phyloP scores from a whole-genome alignment of 2,329 filamentous ascomycete species.

The Microdochium bolleyi region DNA sequence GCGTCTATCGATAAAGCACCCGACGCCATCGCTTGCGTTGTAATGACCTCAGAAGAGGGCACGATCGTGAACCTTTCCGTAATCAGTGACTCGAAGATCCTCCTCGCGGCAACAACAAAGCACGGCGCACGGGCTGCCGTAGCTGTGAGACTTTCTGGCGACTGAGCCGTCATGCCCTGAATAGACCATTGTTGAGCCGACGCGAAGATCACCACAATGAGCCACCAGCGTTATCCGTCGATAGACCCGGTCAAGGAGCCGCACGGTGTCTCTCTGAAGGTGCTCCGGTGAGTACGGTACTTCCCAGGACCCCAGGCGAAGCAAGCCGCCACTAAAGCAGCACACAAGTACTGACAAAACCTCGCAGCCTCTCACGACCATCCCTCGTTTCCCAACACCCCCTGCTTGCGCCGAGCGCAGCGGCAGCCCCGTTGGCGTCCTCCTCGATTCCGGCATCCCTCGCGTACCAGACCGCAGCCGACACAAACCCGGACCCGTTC shows the following conservation, averaged over 20 bases:
- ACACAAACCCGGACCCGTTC: slow-evolving; percentile 45
- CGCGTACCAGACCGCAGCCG: slow-evolving; percentile 48
- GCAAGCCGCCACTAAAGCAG: neutral
- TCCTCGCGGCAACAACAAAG: neutral
- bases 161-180: neutral
- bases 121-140: too few species aligned
- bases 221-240: slow-evolving; percentile 49
- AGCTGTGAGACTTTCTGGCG: neutral
- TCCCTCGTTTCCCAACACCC: slow-evolving; percentile 66
- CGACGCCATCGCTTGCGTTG: neutral
- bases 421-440: slow-evolving; percentile 32
- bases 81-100: too few species aligned
- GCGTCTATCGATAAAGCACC: neutral
- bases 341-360: neutral
- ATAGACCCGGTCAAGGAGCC: slow-evolving; percentile 61
- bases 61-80: neutral
- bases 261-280: slow-evolving; percentile 72
- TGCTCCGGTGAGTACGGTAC: slow-evolving; percentile 45
- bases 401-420: slow-evolving; percentile 33
- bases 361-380: slow-evolving; percentile 67
- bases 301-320: neutral
- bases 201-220: slow-evolving; percentile 29
- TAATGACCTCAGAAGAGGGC: neutral
- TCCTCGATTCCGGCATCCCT: slow-evolving; percentile 46
- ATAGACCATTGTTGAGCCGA: neutral